phyloP scores from a whole-genome alignment of 192 early-diverging fungal species.

The Coemansia sp. region DNA sequence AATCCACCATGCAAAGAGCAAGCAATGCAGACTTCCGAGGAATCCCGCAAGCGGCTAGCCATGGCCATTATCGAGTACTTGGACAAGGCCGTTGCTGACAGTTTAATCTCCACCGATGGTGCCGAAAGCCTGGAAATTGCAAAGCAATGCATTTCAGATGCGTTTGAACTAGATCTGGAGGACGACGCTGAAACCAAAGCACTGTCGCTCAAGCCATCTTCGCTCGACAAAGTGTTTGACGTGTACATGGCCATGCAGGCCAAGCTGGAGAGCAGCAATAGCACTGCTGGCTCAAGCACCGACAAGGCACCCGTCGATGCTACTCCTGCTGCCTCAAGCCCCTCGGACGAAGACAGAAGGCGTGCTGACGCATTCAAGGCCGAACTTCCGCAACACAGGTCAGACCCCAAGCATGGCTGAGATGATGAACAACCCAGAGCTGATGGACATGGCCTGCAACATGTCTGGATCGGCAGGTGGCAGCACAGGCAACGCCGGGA shows the following conservation, averaged over 20 bases:
- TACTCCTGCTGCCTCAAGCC: slow-evolving; percentile 6
- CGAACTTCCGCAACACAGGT: slow-evolving; percentile 44
- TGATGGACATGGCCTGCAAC: slow-evolving; percentile 45
- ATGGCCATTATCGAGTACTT: slow-evolving; percentile 50
- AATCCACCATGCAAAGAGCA: not conserved
- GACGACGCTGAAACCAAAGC: slow-evolving; percentile 64
- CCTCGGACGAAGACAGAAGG: slow-evolving; percentile 65
- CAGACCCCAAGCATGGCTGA: slow-evolving; percentile 51
- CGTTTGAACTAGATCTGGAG: slow-evolving; percentile 81
- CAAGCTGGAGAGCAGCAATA: slow-evolving; percentile 45
- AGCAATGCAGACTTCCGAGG: slow-evolving; percentile 19
- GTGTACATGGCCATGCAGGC: slow-evolving; percentile 85
- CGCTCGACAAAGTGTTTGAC: slow-evolving; percentile 83
- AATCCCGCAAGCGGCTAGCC: slow-evolving; percentile 37
- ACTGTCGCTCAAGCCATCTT: slow-evolving; percentile 85
- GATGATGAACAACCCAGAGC: slow-evolving; percentile 51
- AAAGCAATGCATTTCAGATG: slow-evolving; percentile 92
- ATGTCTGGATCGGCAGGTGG: slow-evolving; percentile 16
- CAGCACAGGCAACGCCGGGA: slow-evolving; percentile 2
- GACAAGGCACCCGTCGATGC: slow-evolving; percentile 1
- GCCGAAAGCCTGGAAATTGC: slow-evolving; percentile 66
- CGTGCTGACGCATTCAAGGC: slow-evolving; percentile 89
- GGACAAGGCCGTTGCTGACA: slow-evolving; percentile 48
- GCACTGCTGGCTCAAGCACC: not conserved
- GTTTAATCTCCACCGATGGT: slow-evolving; percentile 37